Percentiles rank a stretch among this genome's conserved stretches.
phyloP scores from a whole-genome alignment of 345 rosid species.

The Camelina hispida region DNA sequence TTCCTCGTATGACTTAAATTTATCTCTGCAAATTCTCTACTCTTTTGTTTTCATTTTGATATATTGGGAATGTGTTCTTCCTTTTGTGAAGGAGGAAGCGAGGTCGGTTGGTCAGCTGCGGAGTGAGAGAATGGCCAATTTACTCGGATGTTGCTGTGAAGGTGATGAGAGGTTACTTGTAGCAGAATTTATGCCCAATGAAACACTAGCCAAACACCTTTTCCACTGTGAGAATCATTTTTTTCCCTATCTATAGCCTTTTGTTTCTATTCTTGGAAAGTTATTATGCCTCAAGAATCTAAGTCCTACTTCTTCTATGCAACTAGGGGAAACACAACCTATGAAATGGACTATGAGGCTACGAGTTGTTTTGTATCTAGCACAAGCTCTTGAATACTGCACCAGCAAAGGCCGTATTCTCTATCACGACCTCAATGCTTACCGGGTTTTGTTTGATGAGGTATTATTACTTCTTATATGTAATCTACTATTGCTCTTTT shows the following conservation, averaged over 20 bases:
- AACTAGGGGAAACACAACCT: conserved; percentile 90
- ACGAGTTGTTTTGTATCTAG: conserved; percentile 90
- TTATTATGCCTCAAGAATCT: not conserved
- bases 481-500: conserved; percentile 10
- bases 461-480: conserved; percentile 51
- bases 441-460: conserved; percentile 89
- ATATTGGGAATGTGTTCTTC: conserved; percentile 25
- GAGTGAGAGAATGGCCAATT: conserved; percentile 75
- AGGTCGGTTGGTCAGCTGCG: conserved; percentile 90
- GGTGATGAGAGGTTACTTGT: conserved; percentile 88
- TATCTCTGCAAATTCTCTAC: conserved; percentile 9
- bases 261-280: conserved; percentile 6
- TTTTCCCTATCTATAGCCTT: conserved; percentile 9
- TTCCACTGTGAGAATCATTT: conserved; percentile 68
- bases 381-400: conserved; percentile 95
- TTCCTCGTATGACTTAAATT: conserved; percentile 55
- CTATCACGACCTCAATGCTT: conserved; percentile 96
- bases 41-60: not conserved
- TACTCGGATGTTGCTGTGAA: conserved; percentile 90
- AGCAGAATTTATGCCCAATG: conserved; percentile 89
- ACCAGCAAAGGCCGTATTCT: conserved; percentile 79
- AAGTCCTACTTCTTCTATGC: conserved; percentile 14
- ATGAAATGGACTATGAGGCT: conserved; percentile 99
- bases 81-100: conserved; percentile 75
- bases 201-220: conserved; percentile 93